These are phyloP conservation scores for Turritis glabra DNA, from an alignment of 345 rosid species.

Conservation along the genomic window DNA sequence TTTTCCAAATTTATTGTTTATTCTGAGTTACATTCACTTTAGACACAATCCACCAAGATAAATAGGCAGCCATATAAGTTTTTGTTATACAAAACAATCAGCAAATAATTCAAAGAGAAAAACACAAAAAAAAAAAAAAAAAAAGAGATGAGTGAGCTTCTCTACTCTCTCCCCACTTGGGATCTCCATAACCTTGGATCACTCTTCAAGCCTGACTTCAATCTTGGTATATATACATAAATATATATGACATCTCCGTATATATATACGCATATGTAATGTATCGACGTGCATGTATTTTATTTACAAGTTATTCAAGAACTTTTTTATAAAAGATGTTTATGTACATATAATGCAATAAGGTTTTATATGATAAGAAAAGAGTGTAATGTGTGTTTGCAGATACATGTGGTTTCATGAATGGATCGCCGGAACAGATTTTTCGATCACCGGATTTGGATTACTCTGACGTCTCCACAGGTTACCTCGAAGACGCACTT, in stretches of 20 bases:
- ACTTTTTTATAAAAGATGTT: neutral
- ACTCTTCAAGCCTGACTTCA: slow-evolving; percentile 79
- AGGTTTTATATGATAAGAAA: neutral
- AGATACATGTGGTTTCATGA: slow-evolving; percentile 50
- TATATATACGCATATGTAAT: neutral
- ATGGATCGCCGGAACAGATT: slow-evolving; percentile 35
- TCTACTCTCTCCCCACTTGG: slow-evolving; percentile 63
- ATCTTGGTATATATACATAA: slow-evolving; percentile 45
- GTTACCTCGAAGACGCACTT: slow-evolving; percentile 87
- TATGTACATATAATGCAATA: neutral
- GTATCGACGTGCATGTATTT: slow-evolving; percentile 10
- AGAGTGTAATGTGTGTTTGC: slow-evolving; percentile 8
- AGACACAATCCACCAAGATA: slow-evolving; percentile 37
- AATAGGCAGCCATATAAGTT: slow-evolving; percentile 27
- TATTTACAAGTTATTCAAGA: neutral
- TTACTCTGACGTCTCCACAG: slow-evolving; percentile 67
- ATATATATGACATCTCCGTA: neutral
- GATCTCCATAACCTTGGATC: slow-evolving; percentile 76
- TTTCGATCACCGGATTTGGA: slow-evolving; percentile 43
- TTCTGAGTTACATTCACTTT: slow-evolving; percentile 31
- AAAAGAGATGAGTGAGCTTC: slow-evolving; percentile 49
- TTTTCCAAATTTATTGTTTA: slow-evolving; percentile 13
- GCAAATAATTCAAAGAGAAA: neutral
- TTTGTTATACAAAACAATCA: slow-evolving; percentile 26
- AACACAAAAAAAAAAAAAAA: neutral